Base-by-base conservation (phyloP, 306 rosid genomes). In the Malus orientalis region DNA sequence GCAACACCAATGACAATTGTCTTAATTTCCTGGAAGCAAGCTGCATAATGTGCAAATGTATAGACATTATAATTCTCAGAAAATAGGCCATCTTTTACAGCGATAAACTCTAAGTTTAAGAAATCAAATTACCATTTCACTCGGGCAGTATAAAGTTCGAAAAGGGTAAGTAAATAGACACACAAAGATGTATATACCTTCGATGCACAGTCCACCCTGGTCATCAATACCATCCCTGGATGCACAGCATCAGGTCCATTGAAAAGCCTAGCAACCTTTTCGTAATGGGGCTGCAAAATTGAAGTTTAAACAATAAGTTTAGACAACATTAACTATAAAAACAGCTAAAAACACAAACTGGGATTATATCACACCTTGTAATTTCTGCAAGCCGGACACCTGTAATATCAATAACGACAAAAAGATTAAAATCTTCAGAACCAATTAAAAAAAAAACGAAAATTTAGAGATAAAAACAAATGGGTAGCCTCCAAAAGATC, bases 331-430 rank as follows among this genome's bases (percentile, higher is more conserved):
- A 19, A 66, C 18, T 11, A 72, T 8, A 63, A 15, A 63, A 51
- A 33, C 4, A 49, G 22, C 18, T 32, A 36, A 55, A 36, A 45
- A 62, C 55, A 62, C 40, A 49, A 38, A 64, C 16, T 11, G 23
- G 16, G 49, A 71, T 69, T 30, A 69, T 60, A 51, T 33, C 75
- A 77, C 84, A 95, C 99, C 99, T 95, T 95, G 77, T 95, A 92
- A 78, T 95, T 92, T 77, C 97, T 87, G 90, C 99, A 95, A 54
- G 99, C 97, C 71, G 99, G 99, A 70, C 97, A 95, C 99, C 99
- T 95, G 88, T 18, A 53, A 77, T 55, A 75, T 27, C 77, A 86
- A 76, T 20, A 76, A 54, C 38, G 38, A 60, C 47, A 59, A 57
- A 30, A 74, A 73, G 70, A 82, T 83, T 36, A 81, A 81, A 85